Evolutionary conservation across 805 yeast genomes (phyloP).

Genomic region (Candida koratica): DNA sequence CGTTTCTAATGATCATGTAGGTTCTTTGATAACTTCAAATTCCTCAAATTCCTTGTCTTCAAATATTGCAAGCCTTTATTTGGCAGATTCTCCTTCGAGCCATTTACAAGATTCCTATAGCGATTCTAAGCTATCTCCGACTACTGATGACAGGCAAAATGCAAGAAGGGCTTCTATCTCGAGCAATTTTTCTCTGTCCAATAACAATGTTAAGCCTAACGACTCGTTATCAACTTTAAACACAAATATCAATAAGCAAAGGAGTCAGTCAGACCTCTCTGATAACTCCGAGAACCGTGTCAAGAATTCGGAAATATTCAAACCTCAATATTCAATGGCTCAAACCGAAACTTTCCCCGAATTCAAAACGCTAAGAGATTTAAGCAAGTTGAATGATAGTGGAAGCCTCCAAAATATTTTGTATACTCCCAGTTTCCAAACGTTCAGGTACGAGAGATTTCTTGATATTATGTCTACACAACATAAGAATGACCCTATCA

Average conservation of each 20-base stretch:
- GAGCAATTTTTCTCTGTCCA: slow-evolving; percentile 9
- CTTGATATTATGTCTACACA: slow-evolving; percentile 28
- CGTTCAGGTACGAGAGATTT: slow-evolving; percentile 29
- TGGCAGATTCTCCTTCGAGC: slow-evolving; percentile 3
- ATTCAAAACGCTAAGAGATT: slow-evolving; percentile 17
- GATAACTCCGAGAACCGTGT: slow-evolving; percentile 4
- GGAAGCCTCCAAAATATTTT: slow-evolving; percentile 21
- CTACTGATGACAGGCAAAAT: not conserved
- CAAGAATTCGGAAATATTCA: slow-evolving; percentile 12
- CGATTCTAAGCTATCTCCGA: not conserved
- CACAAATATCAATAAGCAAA: slow-evolving; percentile 12
- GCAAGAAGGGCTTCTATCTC: slow-evolving; percentile 12
- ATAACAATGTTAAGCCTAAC: slow-evolving; percentile 14
- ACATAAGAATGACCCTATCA: slow-evolving; percentile 35
- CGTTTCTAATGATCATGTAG: slow-evolving; percentile 6
- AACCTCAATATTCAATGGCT: slow-evolving; percentile 14
- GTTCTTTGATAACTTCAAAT: slow-evolving; percentile 3
- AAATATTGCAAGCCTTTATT: slow-evolving; percentile 13
- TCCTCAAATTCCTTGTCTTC: slow-evolving; percentile 15
- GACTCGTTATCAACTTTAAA: slow-evolving; percentile 19
- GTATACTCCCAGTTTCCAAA: slow-evolving; percentile 26
- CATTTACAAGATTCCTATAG: slow-evolving; percentile 1
- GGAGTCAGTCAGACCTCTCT: too few species aligned
- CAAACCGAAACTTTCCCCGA: slow-evolving; percentile 12
- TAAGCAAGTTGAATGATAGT: slow-evolving; percentile 23